Evolutionary conservation across 129 eudicot species (phyloP), one percentile per base, ranked within the genome.

Genomic region (Saussurea involucrata): DNA sequence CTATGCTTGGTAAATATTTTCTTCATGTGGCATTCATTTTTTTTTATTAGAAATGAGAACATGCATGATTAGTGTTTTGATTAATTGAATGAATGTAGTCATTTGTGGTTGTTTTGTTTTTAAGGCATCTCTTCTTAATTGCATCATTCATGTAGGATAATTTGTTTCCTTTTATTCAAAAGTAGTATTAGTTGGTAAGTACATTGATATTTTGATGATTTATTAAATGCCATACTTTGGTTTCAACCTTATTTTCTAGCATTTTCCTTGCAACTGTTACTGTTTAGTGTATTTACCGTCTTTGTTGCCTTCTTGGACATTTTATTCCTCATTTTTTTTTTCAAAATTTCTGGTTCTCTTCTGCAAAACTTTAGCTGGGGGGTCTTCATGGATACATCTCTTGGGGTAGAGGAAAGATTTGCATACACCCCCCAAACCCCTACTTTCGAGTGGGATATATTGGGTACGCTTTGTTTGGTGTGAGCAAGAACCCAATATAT

Each of bases 141-240:
- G 77, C 53, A 73, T 21, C 66, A 57, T 73, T 76, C 32, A 76
- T 76, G 80, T 10, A n/a, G 63, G 49, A 44, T 66, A 28, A n/a
- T 44, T 40, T 27, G 66, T 65, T 76, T 44, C 80, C 73, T 65
- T 66, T 21, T 76, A 66, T 44, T 65, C 65, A n/a, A 0, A 40
- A 73, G 49, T 29, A 55, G 12, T 28, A 42, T 70, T 53, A 15
- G 11, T 72, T 18, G 22, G 22, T 53, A 53, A 53, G 17, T 18
- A 17, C 61, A 53, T 53, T 53, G 60, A 53, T 53, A 53, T 17
- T 73, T 58, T 58, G 49, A 33, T 32, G 32, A 73, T 58, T 8
- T 58, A 73, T 32, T 18, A 58, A 32, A 4, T 57, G 13, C 68
- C 18, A n/a, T 15, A 15, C 6, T 46, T 27, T 46, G 58, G 58